phyloP scores from a whole-genome alignment of 306 rosid genomes.

The Pterocarpus santalinus region DNA sequence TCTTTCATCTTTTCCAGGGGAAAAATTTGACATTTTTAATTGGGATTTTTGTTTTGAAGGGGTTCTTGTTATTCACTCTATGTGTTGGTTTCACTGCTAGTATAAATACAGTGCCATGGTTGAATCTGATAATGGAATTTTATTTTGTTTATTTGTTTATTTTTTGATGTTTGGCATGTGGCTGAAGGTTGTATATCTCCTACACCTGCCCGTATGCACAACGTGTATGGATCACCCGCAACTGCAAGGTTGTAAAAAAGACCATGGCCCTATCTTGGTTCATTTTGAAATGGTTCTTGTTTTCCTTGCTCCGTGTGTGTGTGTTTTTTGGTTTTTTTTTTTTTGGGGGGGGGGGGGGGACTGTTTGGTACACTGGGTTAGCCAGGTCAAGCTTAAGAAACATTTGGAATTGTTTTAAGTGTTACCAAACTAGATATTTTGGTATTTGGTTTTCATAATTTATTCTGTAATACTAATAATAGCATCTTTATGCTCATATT shows the following conservation, averaged over 20 bases:
- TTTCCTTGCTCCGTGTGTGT: neutral
- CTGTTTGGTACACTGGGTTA: neutral
- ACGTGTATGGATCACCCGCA: slow-evolving; percentile 87
- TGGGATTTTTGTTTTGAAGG: neutral
- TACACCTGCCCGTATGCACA: slow-evolving; percentile 89
- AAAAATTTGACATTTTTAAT: neutral
- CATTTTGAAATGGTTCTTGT: neutral
- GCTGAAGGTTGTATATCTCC: slow-evolving; percentile 80
- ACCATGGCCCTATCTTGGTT: slow-evolving; percentile 1
- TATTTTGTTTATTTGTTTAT: slow-evolving; percentile 6
- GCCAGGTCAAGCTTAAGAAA: neutral
- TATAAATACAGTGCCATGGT: neutral
- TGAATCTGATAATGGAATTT: slow-evolving; percentile 38
- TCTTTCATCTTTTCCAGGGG: neutral
- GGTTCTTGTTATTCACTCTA: neutral
- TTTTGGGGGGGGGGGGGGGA: neutral
- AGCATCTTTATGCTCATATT: neutral
- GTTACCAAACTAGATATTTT: neutral
- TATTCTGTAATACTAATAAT: neutral
- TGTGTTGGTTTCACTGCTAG: slow-evolving; percentile 21
- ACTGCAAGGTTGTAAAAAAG: slow-evolving; percentile 68
- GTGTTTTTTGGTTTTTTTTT: no score
- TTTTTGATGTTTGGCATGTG: slow-evolving; percentile 28
- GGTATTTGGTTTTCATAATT: slow-evolving; percentile 24
- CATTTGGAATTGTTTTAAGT: neutral